Percentiles rank a stretch among this genome's conserved stretches.
phyloP scores from a whole-genome alignment of 768 basidiomycete genomes.

The Suillus luteus region DNA sequence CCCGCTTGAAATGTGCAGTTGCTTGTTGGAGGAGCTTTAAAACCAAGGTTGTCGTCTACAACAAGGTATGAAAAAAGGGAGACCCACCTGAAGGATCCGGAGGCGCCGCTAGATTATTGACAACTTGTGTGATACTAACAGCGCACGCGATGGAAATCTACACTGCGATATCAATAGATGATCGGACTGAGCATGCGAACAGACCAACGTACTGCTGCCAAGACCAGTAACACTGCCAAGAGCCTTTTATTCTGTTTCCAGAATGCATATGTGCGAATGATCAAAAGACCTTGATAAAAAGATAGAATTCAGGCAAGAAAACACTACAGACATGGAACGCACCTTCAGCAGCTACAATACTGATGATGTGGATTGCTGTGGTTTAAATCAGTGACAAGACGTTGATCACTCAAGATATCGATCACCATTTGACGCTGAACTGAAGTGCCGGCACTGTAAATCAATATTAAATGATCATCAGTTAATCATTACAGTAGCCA shows the following conservation, averaged over 20 bases:
- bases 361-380: conserved; percentile 6
- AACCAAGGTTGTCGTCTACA: not conserved
- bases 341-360: conserved; percentile 8
- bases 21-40: not conserved
- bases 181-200: not conserved
- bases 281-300: conserved; percentile 2
- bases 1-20: conserved; percentile 6
- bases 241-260: conserved; percentile 10
- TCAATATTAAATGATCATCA: not conserved
- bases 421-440: not conserved
- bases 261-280: conserved; percentile 7
- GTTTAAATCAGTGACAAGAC: not conserved
- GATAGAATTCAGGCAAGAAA: not conserved
- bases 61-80: not conserved
- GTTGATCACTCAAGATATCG: not conserved
- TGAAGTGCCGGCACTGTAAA: not conserved
- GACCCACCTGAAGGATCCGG: not conserved
- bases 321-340: not conserved
- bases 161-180: not conserved
- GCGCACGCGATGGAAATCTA: not conserved
- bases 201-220: conserved; percentile 5
- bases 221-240: not conserved
- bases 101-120: no score
- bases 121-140: not conserved
- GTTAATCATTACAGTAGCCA: not conserved